Evolutionary conservation across 2,329 filamentous ascomycete species (phyloP), one percentile per base, ranked within the genome.

Genomic region (Madurella fahalii): DNA sequence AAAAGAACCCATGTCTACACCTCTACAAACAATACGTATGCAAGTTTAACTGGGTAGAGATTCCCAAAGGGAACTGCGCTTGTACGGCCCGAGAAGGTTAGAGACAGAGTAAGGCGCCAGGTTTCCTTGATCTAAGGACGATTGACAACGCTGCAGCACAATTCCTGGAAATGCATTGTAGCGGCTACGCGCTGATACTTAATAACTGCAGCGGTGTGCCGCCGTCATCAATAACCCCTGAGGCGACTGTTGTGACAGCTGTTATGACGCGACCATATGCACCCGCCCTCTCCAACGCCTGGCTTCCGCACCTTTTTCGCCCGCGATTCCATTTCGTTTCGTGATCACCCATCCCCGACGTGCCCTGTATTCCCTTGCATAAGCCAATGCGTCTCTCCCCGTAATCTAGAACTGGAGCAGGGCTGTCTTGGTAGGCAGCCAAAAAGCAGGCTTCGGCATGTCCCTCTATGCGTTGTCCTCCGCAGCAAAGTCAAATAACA

Each of bases 261-360:
- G 44, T 30, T 46, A 46, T 37, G 30, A 34, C 30, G 15, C 13
- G 4, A 15, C 7, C 16, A 5, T 42, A 43, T 50, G 47, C 48
- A 45, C 41, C 34, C 40, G 31, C 40, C 45, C 37, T 40, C 32
- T 44, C 15, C 41, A 51, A 51, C 48, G 48, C 48, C 48, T 39
- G 41, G 48, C 48, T n/a, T 2, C 48, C 30, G 12, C 9, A 37
- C 17, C 37, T 49, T 9, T 49, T 9, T 30, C 25, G 8, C 37
- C n/a, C 9, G 9, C 25, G n/a, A 17, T 47, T n/a, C 47, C 20
- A 17, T 11, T 47, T 11, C 32, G 5, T 49, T 3, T 48, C 46
- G 25, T 40, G 8, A 47, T 13, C 45, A 5, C n/a, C 45, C 25
- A 2, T 13, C 13, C 13, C 18, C 20, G 34, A 11, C 32, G 13